Percentiles rank a stretch among this genome's conserved stretches.
These are phyloP conservation scores for Fusarium stilboides DNA, from an alignment of 2,329 filamentous ascomycete genomes.

Conservation along the genomic window DNA sequence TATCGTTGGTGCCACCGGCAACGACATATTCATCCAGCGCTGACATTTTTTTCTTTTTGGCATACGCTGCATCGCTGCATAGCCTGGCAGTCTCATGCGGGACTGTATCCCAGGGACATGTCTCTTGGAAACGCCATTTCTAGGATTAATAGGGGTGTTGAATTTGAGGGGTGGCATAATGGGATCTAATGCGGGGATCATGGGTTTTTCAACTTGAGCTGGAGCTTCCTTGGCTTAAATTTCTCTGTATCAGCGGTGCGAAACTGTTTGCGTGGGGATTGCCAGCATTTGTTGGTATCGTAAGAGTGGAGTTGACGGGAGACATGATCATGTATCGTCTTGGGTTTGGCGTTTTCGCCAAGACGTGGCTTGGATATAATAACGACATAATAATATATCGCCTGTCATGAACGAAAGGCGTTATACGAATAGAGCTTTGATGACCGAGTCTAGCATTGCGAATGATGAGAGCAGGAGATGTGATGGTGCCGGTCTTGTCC, in stretches of 20 bases:
- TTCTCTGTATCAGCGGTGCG: not conserved
- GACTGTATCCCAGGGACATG: constrained; percentile 32
- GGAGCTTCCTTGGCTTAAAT: not conserved
- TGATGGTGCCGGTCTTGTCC: not conserved
- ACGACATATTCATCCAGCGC: constrained; percentile 16
- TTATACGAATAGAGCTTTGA: not conserved
- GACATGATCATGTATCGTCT: constrained; percentile 13
- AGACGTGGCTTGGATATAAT: constrained; percentile 39
- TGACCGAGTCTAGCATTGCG: not conserved
- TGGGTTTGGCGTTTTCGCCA: constrained; percentile 28
- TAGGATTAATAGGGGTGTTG: constrained; percentile 26
- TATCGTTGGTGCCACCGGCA: constrained; percentile 2
- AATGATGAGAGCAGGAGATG: not conserved
- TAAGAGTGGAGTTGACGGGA: constrained; percentile 10
- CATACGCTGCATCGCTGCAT: constrained; percentile 39
- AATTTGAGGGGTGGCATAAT: constrained; percentile 3
- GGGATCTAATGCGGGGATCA: constrained; percentile 17
- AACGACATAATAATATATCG: constrained; percentile 45
- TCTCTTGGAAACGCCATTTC: constrained; percentile 28
- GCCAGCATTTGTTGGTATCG: constrained; percentile 10
- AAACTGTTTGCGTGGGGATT: not conserved
- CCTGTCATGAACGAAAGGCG: constrained; percentile 20
- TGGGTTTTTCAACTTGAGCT: not conserved
- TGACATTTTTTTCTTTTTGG: constrained; percentile 38
- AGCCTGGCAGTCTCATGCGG: constrained; percentile 18